phyloP scores from a whole-genome alignment of 257 asterid genomes.

The Perilla frutescens region DNA sequence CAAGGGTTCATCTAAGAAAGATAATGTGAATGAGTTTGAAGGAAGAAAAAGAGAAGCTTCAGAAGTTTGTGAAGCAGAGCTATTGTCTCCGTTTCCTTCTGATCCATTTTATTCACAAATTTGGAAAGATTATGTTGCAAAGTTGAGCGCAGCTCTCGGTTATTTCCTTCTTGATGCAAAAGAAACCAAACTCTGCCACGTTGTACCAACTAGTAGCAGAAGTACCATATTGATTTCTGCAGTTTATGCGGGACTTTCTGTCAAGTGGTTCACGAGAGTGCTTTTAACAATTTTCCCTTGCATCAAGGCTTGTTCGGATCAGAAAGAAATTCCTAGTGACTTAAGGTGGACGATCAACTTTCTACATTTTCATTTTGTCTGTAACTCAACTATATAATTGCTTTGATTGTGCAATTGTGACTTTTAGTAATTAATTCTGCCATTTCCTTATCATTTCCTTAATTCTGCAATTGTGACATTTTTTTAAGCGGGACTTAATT shows the following conservation, averaged over 20 bases:
- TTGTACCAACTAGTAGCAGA: conserved; percentile 57
- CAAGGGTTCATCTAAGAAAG: conserved; percentile 41
- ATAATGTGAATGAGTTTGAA: conserved; percentile 44
- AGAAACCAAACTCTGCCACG: conserved; percentile 44
- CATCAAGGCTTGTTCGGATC: conserved; percentile 90
- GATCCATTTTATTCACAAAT: conserved; percentile 48
- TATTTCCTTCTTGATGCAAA: conserved; percentile 75
- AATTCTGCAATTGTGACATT: conserved; percentile 29
- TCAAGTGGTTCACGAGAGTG: conserved; percentile 93
- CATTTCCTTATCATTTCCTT: conserved; percentile 7
- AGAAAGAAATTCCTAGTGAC: conserved; percentile 78
- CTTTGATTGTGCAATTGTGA: conserved; percentile 33
- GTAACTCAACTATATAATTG: conserved; percentile 31
- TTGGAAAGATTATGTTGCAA: conserved; percentile 82
- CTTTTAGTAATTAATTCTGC: background rate
- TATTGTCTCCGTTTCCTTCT: conserved; percentile 42
- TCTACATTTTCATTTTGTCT: conserved; percentile 30
- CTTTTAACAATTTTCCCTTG: conserved; percentile 90
- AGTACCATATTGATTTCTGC: conserved; percentile 64
- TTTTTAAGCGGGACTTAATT: no score
- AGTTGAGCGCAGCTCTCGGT: conserved; percentile 73
- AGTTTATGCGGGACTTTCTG: conserved; percentile 84
- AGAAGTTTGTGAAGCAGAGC: conserved; percentile 44
- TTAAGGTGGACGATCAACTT: conserved; percentile 62
- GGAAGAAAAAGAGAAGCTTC: conserved; percentile 44